Base-by-base conservation (phyloP, 345 rosid species). In the Bruguiera sexangula region DNA sequence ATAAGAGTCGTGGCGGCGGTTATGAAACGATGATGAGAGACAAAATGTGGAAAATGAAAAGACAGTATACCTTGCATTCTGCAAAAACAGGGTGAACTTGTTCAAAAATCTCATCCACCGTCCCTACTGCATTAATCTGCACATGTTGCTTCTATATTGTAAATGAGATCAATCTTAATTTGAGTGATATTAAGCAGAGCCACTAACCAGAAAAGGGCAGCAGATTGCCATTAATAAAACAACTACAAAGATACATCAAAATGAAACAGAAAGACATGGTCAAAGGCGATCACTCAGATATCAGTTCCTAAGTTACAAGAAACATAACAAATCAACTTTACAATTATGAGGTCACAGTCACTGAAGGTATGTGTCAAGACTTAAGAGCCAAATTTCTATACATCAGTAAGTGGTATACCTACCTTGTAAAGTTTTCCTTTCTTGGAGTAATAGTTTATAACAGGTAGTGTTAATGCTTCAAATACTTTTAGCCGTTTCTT, bases 111-210 rank as follows among this genome's bases (percentile, higher is more conserved):
- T 95, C 93, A 70, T 95, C 97, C 19, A 78, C 96, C 1, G 86
- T 71, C 80, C 99, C 97, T 36, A 88, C 78, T 13, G 96, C 99
- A 79, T 84, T 85, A 76, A 92, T 87, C 99, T 95, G 83, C 79
- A 82, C 32, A 75, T 59, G 57, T 39, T 70, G 58, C 63, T 63
- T 70, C 37, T 19, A 53, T 53, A 52, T 69, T 68, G 27, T 52
- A 55, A 32, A 21, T 61, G 30, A 57, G 22, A 53, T 37, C 1
- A 13, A 6, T 70, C 31, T 59, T 50, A 64, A 55, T 22, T 29
- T 19, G 24, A 48, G 8, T 53, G 26, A 18, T n/a, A 65, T n/a
- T n/a, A 62, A 5, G 37, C 32, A 32, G 52, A 62, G 20, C n/a
- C 6, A 22, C n/a, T 58, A 21, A 24, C 19, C 19, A 31, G 10